Conservation (phyloP, 495 filamentous ascomycete genomes). For the Aspergillus leporis region DNA sequence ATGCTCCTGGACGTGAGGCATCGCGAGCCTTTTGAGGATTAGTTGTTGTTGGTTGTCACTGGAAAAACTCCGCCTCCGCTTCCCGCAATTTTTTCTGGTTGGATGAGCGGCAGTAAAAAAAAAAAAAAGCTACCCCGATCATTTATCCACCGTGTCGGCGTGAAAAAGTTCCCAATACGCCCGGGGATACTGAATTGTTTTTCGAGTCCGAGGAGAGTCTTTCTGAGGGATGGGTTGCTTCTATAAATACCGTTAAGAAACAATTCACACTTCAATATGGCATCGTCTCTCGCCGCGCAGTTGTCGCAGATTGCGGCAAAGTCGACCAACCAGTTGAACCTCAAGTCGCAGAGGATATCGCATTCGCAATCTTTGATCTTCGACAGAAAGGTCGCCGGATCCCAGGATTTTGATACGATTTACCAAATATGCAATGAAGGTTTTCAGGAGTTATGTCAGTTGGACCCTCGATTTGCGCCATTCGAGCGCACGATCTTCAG, state of each 20-base stretch:
- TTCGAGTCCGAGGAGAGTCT: constrained; percentile 4
- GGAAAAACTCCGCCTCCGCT: constrained; percentile 30
- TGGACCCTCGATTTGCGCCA: constrained; percentile 72
- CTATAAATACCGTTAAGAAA: constrained; percentile 17
- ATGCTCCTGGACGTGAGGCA: constrained; percentile 31
- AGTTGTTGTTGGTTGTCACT: constrained; percentile 11
- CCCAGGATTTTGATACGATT: constrained; percentile 85
- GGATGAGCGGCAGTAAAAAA: constrained; percentile 30
- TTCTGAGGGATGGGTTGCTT: constrained; percentile 27
- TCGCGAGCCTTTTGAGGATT: constrained; percentile 1
- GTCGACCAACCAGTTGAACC: constrained; percentile 76
- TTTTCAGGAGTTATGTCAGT: constrained; percentile 81
- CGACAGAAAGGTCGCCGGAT: constrained; percentile 74
- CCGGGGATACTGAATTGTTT: neutral
- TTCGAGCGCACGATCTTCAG: constrained; percentile 80
- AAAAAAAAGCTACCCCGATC: constrained; percentile 39
- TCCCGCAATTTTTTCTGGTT: constrained; percentile 23
- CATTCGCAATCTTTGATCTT: constrained; percentile 94
- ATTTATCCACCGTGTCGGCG: constrained; percentile 7
- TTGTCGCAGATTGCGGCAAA: constrained; percentile 76
- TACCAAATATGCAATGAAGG: constrained; percentile 85
- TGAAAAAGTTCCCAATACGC: neutral
- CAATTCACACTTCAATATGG: constrained; percentile 53
- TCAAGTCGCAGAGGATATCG: constrained; percentile 82
- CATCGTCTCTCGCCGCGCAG: constrained; percentile 76